Conservation (phyloP, 2,329 filamentous ascomycete genomes). For the Epichloe amarillans region DNA sequence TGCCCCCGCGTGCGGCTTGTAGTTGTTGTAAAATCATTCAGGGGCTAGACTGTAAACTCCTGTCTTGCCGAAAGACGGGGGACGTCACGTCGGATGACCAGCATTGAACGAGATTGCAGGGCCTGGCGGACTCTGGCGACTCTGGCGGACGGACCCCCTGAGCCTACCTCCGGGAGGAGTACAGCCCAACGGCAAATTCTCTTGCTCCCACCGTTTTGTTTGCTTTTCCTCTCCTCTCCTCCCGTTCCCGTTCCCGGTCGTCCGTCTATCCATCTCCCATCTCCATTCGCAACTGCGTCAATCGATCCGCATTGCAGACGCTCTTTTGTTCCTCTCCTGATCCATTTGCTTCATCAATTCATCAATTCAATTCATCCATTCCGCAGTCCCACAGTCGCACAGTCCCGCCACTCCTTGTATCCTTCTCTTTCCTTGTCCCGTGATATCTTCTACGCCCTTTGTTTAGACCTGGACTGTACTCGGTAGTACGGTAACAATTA, state of each 20-base stretch:
- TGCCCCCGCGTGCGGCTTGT: no score
- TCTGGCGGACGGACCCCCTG: no score
- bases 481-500: no score
- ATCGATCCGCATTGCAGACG: background rate
- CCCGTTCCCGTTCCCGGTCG: no score
- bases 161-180: no score
- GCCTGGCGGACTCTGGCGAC: no score
- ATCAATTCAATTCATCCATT: no score
- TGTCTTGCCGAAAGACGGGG: background rate
- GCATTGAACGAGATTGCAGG: background rate
- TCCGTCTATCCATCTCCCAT: background rate
- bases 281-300: background rate
- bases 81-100: background rate
- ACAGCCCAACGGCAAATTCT: no score
- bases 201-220: background rate
- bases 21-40: no score
- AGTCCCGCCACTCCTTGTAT: background rate
- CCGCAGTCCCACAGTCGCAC: background rate
- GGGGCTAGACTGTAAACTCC: no score
- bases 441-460: no score
- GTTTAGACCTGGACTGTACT: no score
- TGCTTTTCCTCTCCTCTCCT: background rate
- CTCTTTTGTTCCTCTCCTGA: background rate
- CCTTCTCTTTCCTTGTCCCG: background rate
- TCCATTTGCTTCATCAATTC: background rate